phyloP scores from a whole-genome alignment of 805 yeast species.

The Candida arabinofermentans region DNA sequence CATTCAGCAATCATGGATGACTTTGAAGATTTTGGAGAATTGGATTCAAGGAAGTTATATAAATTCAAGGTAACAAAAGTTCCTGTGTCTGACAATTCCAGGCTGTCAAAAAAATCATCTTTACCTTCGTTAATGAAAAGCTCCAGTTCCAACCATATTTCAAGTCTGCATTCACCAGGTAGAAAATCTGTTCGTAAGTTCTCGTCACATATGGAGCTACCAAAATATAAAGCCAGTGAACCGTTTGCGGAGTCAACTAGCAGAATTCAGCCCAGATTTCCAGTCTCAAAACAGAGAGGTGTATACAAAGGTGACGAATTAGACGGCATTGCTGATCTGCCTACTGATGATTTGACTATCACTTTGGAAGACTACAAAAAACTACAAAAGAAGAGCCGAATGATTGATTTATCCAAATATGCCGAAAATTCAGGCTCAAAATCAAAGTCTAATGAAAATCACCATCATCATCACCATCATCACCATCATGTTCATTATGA shows the following conservation, averaged over 20 bases:
- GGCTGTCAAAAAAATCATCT: slow-evolving; percentile 20
- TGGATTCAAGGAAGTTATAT: slow-evolving; percentile 20
- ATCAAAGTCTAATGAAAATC: not conserved
- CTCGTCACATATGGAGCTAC: slow-evolving; percentile 28
- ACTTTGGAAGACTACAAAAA: slow-evolving; percentile 25
- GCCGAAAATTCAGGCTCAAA: slow-evolving; percentile 14
- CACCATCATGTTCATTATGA: slow-evolving; percentile 6
- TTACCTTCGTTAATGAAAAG: slow-evolving; percentile 22
- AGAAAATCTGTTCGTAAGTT: slow-evolving; percentile 23
- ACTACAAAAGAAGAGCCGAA: slow-evolving; percentile 19
- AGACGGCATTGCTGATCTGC: slow-evolving; percentile 24
- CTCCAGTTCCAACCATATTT: slow-evolving; percentile 4
- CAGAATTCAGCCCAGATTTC: not conserved
- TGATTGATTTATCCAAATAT: slow-evolving; percentile 26
- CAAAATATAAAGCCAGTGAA: slow-evolving; percentile 9
- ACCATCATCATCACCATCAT: slow-evolving; percentile 6
- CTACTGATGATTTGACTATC: slow-evolving; percentile 26
- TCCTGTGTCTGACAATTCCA: slow-evolving; percentile 1
- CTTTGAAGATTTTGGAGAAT: slow-evolving; percentile 23
- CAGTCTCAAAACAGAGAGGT: not conserved
- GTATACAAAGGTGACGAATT: slow-evolving; percentile 15
- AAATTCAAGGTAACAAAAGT: slow-evolving; percentile 15
- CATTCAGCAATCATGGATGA: slow-evolving; percentile 24
- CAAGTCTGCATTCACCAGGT: slow-evolving; percentile 13
- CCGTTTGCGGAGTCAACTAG: slow-evolving; percentile 1